Percentiles rank a stretch among this genome's conserved stretches.
Evolutionary conservation across 2,329 filamentous ascomycete genomes (phyloP).

Genomic region (Aspergillus tubingensis): DNA sequence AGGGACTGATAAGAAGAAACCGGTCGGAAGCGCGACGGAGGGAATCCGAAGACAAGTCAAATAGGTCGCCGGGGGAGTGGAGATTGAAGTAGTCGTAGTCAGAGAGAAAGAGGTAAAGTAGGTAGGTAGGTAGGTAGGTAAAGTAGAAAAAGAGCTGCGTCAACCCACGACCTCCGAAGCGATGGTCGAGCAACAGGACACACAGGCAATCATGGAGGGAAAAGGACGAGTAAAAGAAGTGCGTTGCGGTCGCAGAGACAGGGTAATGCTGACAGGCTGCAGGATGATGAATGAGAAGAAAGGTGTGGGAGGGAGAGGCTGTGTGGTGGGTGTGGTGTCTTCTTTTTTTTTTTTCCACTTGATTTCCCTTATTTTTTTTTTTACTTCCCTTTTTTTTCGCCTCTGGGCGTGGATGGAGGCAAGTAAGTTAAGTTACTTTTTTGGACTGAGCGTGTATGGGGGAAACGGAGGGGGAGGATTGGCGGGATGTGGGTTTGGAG

Average conservation of each 20-base stretch:
- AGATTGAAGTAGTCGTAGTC: constrained; percentile 6
- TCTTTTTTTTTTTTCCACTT: neutral
- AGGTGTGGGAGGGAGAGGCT: neutral
- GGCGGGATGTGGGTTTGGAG: constrained; percentile 1
- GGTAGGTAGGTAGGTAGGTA: too few relatives aligned
- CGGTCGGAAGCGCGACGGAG: constrained; percentile 1
- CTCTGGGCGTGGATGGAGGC: constrained; percentile 7
- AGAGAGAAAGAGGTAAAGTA: neutral
- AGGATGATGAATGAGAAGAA: constrained; percentile 9
- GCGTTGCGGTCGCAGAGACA: constrained; percentile 9
- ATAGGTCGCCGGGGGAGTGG: constrained; percentile 4
- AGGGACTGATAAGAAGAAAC: constrained; percentile 1
- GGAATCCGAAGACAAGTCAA: constrained; percentile 11
- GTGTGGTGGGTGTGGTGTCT: constrained; percentile 4
- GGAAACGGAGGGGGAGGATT: neutral
- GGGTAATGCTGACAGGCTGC: constrained; percentile 1
- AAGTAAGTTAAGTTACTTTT: neutral
- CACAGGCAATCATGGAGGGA: constrained; percentile 24
- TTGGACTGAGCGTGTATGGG: neutral
- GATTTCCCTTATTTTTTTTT: constrained; percentile 5
- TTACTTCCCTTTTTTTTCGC: constrained; percentile 8
- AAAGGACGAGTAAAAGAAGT: constrained; percentile 3
- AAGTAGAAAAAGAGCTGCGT: constrained; percentile 6
- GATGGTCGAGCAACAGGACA: constrained; percentile 20
- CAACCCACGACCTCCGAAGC: constrained; percentile 22